These are phyloP conservation scores for Solanum pennellii DNA, from an alignment of 257 asterid species.

Conservation along the genomic window DNA sequence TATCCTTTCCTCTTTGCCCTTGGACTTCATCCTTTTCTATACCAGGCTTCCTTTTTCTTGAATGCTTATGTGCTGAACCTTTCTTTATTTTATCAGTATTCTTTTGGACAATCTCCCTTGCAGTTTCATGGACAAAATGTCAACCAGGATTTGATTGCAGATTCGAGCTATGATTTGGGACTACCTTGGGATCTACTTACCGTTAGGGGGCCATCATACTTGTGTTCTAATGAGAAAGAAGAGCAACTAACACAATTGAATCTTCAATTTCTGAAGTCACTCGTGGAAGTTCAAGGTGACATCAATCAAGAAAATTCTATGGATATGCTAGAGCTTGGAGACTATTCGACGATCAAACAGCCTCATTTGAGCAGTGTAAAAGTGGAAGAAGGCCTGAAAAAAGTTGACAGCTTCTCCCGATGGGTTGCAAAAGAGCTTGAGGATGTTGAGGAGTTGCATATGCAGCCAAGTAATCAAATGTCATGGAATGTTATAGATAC, in stretches of 20 bases:
- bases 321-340: slow-evolving; percentile 31
- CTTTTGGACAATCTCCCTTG: slow-evolving; percentile 17
- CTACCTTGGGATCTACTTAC: slow-evolving; percentile 28
- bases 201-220: slow-evolving; percentile 18
- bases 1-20: neutral
- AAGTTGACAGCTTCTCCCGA: slow-evolving; percentile 92
- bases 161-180: slow-evolving; percentile 12
- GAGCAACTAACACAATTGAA: slow-evolving; percentile 26
- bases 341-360: slow-evolving; percentile 37
- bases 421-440: slow-evolving; percentile 85
- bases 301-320: slow-evolving; percentile 29
- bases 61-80: neutral
- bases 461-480: slow-evolving; percentile 44
- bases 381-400: slow-evolving; percentile 69
- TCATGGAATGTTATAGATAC: slow-evolving; percentile 62
- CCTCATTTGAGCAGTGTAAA: slow-evolving; percentile 48
- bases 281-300: slow-evolving; percentile 22
- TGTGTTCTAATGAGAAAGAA: slow-evolving; percentile 31
- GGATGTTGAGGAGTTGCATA: slow-evolving; percentile 52
- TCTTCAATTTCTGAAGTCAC: slow-evolving; percentile 29
- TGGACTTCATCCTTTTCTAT: neutral
- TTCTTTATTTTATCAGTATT: slow-evolving; percentile 9
- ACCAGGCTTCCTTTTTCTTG: neutral
- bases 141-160: slow-evolving; percentile 16
- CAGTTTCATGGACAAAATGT: slow-evolving; percentile 8